Conservation (phyloP, 2,329 filamentous ascomycete species). For the Arthrinium phaeospermum region DNA sequence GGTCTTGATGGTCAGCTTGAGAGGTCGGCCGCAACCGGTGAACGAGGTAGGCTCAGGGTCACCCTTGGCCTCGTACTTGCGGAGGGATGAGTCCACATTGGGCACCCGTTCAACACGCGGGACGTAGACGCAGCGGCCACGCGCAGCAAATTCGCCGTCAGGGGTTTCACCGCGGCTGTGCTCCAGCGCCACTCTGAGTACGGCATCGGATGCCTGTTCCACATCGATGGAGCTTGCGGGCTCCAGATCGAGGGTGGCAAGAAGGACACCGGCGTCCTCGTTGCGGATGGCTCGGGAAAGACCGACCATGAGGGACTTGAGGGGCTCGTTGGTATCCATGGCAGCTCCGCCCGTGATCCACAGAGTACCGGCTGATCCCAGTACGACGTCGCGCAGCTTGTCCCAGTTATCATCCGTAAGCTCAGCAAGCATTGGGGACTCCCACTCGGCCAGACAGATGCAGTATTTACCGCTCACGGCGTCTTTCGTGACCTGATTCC, state of each 20-base stretch:
- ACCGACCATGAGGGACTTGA: conserved; percentile 12
- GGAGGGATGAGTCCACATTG: background rate
- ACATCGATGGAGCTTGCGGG: background rate
- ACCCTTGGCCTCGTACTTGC: background rate
- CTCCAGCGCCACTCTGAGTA: background rate
- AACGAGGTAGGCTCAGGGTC: conserved; percentile 1
- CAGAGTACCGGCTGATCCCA: background rate
- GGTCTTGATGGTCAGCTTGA: conserved; percentile 38
- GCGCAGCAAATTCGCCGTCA: background rate
- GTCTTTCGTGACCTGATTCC: background rate
- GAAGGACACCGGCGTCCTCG: conserved; percentile 15
- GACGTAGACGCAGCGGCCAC: background rate
- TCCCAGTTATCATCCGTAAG: background rate
- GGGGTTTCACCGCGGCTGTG: background rate
- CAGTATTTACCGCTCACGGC: background rate
- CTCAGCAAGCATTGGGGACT: background rate
- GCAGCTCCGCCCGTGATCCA: conserved; percentile 17
- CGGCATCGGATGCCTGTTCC: background rate
- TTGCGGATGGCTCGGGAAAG: conserved; percentile 15
- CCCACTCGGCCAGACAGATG: conserved; percentile 7
- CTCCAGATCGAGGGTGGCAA: background rate
- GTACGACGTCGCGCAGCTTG: background rate
- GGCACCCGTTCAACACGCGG: background rate
- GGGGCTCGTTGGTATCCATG: conserved; percentile 12
- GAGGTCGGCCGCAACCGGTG: background rate